Base-by-base conservation (phyloP, 306 rosid genomes). In the Lathyrus aphaca region DNA sequence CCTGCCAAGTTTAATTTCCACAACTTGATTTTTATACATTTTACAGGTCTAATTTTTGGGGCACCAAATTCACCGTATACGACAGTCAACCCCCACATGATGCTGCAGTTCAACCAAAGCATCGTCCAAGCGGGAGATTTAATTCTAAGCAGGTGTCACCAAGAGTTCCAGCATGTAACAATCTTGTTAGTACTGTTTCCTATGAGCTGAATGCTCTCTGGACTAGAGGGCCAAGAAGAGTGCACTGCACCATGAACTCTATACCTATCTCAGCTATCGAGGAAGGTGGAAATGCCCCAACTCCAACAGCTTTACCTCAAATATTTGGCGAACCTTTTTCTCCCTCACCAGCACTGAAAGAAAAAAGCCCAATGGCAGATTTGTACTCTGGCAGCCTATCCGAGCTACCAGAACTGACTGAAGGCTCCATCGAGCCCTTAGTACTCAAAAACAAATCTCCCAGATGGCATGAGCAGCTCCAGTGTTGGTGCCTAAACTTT, bases 401-500 rank as follows among this genome's bases (percentile, higher is more conserved):
- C 35, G 80, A 44, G 48, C 74, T 79, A 12, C 69, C 29, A 0
- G 44, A 8, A n/a, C 67, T 19, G 7, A 51, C 49, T 67, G 83
- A 58, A 23, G 82, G 79, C 51, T 56, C 77, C 0, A 79, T 40
- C 25, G 90, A 85, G 51, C 79, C 86, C 8, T 82, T 87, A 49
- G 67, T 81, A 53, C 84, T 87, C 15, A 85, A 85, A 77, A 85
- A 87, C 81, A 87, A 87, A 80, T 75, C 89, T 60, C 92, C 92
- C 10, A 81, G 96, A 79, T 90, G 96, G 96, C 96, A 90, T 18
- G 96, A 88, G 69, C 95, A 87, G 78, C 84, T 90, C 8, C 95
- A 84, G 62, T 90, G 96, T 58, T 90, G 96, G 96, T 90, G 96
- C 81, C 86, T 90, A 54, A 90, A 90, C 70, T 90, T 90, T 76